Percentiles rank a stretch among this genome's conserved stretches.
phyloP scores from a whole-genome alignment of 108 stramenopile genomes.

The Nitzschia sp. region DNA sequence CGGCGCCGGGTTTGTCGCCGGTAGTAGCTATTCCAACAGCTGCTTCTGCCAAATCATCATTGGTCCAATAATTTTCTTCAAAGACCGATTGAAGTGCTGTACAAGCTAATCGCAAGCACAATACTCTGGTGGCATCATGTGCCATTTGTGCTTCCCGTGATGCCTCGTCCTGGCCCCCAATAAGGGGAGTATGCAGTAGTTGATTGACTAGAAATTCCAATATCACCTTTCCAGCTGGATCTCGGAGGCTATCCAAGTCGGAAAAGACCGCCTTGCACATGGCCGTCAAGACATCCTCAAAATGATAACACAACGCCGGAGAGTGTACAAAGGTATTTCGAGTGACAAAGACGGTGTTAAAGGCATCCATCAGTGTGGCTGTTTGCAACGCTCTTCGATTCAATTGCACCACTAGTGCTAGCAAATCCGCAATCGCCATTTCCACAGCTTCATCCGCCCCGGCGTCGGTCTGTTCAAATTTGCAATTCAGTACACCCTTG shows the following conservation, averaged over 20 bases:
- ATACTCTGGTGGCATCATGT: slow-evolving; percentile 64
- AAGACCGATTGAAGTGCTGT: slow-evolving; percentile 40
- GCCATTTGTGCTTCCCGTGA: slow-evolving; percentile 53
- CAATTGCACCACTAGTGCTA: slow-evolving; percentile 54
- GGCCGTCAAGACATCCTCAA: slow-evolving; percentile 73
- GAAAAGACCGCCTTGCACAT: slow-evolving; percentile 65
- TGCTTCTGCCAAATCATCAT: slow-evolving; percentile 16
- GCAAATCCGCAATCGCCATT: slow-evolving; percentile 88
- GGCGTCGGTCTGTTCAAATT: slow-evolving; percentile 89
- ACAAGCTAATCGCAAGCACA: slow-evolving; percentile 75
- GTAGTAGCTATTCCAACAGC: not conserved
- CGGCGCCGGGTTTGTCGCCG: slow-evolving; percentile 6
- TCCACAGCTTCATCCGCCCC: slow-evolving; percentile 90
- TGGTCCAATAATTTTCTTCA: slow-evolving; percentile 8
- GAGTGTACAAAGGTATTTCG: slow-evolving; percentile 81
- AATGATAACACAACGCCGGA: slow-evolving; percentile 80
- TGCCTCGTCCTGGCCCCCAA: slow-evolving; percentile 49
- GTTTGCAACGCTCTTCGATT: slow-evolving; percentile 41
- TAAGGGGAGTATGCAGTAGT: slow-evolving; percentile 58
- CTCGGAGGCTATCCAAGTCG: slow-evolving; percentile 29
- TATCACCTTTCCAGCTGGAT: slow-evolving; percentile 36
- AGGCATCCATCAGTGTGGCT: slow-evolving; percentile 67
- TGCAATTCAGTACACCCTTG: slow-evolving; percentile 68
- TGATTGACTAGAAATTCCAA: slow-evolving; percentile 81
- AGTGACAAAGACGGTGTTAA: slow-evolving; percentile 78